These are phyloP conservation scores for Blastobotrys petasosporus DNA, from an alignment of 1,139 yeast species.

Conservation along the genomic window DNA sequence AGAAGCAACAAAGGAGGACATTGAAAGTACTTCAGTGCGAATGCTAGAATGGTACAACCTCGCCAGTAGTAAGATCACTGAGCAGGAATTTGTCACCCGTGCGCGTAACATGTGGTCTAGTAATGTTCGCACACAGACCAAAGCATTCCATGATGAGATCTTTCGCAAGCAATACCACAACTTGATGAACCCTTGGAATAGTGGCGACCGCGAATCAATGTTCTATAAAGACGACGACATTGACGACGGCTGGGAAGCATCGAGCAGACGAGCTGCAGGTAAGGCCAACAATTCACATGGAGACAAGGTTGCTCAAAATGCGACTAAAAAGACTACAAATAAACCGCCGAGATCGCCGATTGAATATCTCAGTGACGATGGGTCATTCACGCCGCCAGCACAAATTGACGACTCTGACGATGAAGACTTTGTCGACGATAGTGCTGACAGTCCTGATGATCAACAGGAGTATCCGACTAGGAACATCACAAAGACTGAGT, in stretches of 20 bases:
- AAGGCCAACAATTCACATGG: too few relatives aligned
- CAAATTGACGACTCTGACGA: not conserved
- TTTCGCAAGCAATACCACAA: not conserved
- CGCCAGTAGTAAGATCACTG: conserved; percentile 2
- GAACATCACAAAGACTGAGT: too few relatives aligned
- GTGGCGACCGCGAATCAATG: conserved; percentile 1
- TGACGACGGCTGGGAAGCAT: conserved; percentile 14
- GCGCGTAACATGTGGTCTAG: not conserved
- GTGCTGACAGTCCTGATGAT: too few relatives aligned
- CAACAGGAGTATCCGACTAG: too few relatives aligned
- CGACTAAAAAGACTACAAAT: not conserved
- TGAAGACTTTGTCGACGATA: not conserved
- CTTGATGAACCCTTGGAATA: conserved; percentile 6
- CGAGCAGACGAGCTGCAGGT: not conserved
- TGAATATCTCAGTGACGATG: conserved; percentile 1
- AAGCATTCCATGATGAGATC: not conserved
- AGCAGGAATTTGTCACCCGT: not conserved
- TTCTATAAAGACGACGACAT: conserved; percentile 16
- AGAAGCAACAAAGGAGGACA: too few relatives aligned
- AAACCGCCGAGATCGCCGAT: not conserved
- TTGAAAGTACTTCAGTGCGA: too few relatives aligned
- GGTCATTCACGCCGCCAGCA: too few relatives aligned
- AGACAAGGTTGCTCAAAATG: not conserved
- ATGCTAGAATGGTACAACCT: not conserved
- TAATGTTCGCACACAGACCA: not conserved